These are phyloP conservation scores for Suhomyces coccinellae DNA, from an alignment of 1,139 yeast genomes.

Conservation along the genomic window DNA sequence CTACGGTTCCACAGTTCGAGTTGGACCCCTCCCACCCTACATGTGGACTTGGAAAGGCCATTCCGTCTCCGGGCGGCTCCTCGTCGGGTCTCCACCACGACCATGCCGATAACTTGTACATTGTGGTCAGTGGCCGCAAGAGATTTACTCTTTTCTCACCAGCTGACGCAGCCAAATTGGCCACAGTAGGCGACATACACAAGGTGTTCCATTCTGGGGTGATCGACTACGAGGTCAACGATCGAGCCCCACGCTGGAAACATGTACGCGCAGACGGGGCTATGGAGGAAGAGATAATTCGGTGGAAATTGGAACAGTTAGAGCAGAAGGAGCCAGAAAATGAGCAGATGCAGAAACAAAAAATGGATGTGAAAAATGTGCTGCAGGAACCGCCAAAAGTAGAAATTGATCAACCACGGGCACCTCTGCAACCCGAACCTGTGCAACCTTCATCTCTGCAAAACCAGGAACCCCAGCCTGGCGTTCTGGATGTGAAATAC, in stretches of 20 bases:
- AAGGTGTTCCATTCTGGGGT: constrained; percentile 59
- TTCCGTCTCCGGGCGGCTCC: constrained; percentile 52
- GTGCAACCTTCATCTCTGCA: no score
- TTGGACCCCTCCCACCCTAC: constrained; percentile 8
- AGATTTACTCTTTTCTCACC: constrained; percentile 69
- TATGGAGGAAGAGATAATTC: constrained; percentile 45
- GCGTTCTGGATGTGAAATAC: neutral
- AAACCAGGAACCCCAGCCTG: no score
- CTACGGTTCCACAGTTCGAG: constrained; percentile 6
- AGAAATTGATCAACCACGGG: no score
- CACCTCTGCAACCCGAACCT: no score
- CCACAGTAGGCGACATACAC: constrained; percentile 59
- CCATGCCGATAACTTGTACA: constrained; percentile 72
- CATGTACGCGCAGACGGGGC: constrained; percentile 65
- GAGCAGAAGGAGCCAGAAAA: constrained; percentile 6
- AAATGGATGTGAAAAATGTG: no score
- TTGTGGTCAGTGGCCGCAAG: constrained; percentile 60
- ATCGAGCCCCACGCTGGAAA: constrained; percentile 58
- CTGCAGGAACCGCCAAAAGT: no score
- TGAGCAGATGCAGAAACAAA: neutral
- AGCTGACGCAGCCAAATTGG: constrained; percentile 53
- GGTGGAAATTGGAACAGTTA: constrained; percentile 29
- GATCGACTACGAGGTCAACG: constrained; percentile 57
- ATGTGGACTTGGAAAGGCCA: constrained; percentile 49
- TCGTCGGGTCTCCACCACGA: constrained; percentile 83